Conservation (phyloP, 192 early-diverging fungal genomes). For the Podila verticillata region DNA sequence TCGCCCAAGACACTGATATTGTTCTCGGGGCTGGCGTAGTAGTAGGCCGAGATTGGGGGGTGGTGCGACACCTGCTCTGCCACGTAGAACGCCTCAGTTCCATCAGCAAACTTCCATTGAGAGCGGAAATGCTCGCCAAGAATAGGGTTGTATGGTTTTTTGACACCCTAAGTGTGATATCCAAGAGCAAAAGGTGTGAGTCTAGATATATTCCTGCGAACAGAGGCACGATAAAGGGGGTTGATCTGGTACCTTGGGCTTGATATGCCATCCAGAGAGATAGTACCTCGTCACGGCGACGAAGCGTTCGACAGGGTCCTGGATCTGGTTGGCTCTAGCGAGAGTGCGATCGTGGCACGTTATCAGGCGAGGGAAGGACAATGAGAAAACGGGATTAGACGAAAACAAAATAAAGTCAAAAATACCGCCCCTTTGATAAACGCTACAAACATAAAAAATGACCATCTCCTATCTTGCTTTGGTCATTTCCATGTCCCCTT, state of each 20-base stretch:
- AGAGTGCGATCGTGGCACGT: neutral
- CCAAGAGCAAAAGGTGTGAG: neutral
- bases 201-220: too few species aligned
- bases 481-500: neutral
- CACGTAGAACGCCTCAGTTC: conserved; percentile 79
- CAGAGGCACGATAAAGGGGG: too few species aligned
- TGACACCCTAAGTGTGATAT: conserved; percentile 77
- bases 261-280: conserved; percentile 93
- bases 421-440: too few species aligned
- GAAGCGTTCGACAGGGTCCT: conserved; percentile 81
- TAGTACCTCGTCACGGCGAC: conserved; percentile 86
- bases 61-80: conserved; percentile 96
- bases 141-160: conserved; percentile 96
- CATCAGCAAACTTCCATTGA: conserved; percentile 75
- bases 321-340: conserved; percentile 70
- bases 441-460: too few species aligned
- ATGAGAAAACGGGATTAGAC: neutral
- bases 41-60: conserved; percentile 89
- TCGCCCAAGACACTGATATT: conserved; percentile 83
- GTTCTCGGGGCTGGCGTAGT: conserved; percentile 85
- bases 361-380: neutral
- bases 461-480: too few species aligned
- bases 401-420: conserved; percentile 6
- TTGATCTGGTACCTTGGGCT: conserved; percentile 88
- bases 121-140: conserved; percentile 94